Evolutionary conservation across 1,284 basidiomycete genomes (phyloP), one percentile per base, ranked within the genome.

Genomic region (Rhizoctonia solani): DNA sequence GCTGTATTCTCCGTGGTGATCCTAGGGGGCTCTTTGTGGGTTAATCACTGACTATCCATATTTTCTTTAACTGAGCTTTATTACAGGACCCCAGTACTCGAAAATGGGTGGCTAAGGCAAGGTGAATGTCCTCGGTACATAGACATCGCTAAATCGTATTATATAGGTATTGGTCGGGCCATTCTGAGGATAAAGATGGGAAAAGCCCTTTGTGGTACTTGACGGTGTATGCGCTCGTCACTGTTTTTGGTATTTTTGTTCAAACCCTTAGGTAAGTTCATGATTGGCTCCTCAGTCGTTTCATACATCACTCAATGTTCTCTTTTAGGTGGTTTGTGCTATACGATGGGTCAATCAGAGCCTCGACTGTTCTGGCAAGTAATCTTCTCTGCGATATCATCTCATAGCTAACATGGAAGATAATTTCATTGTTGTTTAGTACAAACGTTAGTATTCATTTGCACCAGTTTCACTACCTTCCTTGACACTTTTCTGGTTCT

Each of bases 81-180:
- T 0, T 87, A 90, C 21, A 71, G 89, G 1, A 84, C 85, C 42
- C 93, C 93, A 2, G 87, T 96, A 3, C 75, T 86, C 1, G 91
- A 94, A 75, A 93, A 92, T 72, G 87, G 87, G 13, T 95, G 93
- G 93, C 76, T 95, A 11, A 84, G 85, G 87, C 87, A 72, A 69
- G n/a, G 81, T 74, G 27, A 59, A 46, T 27, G 9, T 21, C 5
- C 19, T 8, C 8, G 29, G 23, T 39, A 21, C 6, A 46, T 47
- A 32, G 50, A 23, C 54, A 9, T 34, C 23, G 23, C 29, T 42
- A 59, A 27, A 29, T 41, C 2, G 23, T 30, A 11, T 29, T 42
- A 46, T 37, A 23, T 69, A 68, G 70, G 39, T 66, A 70, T 44
- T 91, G 90, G 90, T 89, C 90, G 49, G 81, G 82, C 37, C 76